A percentile compares a stretch with the other conserved stretches of the same genome.
Conservation (phyloP, 331 rosid genomes). For the Quercus phellos region DNA sequence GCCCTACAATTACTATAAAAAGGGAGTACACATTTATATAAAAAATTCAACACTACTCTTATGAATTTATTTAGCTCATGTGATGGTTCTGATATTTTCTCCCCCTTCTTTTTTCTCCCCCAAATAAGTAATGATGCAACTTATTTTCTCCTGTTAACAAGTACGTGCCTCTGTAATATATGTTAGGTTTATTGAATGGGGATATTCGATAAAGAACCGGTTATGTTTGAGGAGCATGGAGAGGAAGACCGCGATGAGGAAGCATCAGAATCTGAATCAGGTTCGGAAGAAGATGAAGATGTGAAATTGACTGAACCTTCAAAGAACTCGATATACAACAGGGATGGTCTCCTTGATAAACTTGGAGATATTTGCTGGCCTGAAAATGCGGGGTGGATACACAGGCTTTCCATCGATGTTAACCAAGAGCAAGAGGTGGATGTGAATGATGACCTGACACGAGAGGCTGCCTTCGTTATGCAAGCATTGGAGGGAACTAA, state of each 20-base stretch:
- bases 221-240: conserved; percentile 11
- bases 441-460: conserved; percentile 62
- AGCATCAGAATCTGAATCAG: conserved; percentile 44
- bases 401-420: conserved; percentile 39
- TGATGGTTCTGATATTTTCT: background rate
- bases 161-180: background rate
- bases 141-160: background rate
- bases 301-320: conserved; percentile 52
- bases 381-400: conserved; percentile 40
- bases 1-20: too few relatives aligned
- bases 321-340: conserved; percentile 44
- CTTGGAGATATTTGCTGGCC: conserved; percentile 75
- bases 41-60: too few relatives aligned
- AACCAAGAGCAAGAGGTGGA: conserved; percentile 49
- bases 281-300: conserved; percentile 42
- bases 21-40: too few relatives aligned
- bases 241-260: conserved; percentile 24
- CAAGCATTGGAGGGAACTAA: conserved; percentile 75
- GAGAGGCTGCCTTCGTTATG: conserved; percentile 60
- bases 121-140: background rate
- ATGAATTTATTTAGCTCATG: background rate
- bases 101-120: too few relatives aligned
- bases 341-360: conserved; percentile 58
- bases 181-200: conserved; percentile 34
- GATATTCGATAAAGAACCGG: conserved; percentile 3